These are phyloP conservation scores for Solanum bulbocastanum DNA, from an alignment of 257 asterid species.

Conservation along the genomic window DNA sequence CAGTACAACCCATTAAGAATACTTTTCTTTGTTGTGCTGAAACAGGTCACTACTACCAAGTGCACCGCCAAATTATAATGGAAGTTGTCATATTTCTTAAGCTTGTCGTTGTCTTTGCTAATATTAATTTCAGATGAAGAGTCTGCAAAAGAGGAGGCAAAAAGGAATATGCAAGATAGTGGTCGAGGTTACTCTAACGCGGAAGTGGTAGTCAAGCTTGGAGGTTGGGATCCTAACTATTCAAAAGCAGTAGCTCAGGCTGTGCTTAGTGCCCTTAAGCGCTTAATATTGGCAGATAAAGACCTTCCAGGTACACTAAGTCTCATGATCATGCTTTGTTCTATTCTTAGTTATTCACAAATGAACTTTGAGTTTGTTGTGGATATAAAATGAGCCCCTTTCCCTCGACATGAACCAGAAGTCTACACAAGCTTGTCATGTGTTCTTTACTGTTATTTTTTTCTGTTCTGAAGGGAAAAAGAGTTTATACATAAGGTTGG, in stretches of 20 bases:
- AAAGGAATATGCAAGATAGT: constrained; percentile 37
- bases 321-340: not conserved
- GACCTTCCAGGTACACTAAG: constrained; percentile 55
- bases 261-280: constrained; percentile 75
- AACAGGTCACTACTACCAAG: not conserved
- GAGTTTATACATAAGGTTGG: constrained; percentile 70
- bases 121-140: constrained; percentile 48
- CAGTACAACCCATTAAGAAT: not conserved
- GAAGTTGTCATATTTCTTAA: not conserved
- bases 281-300: constrained; percentile 59
- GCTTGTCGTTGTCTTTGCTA: not conserved
- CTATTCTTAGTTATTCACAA: not conserved
- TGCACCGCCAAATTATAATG: not conserved
- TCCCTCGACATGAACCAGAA: not conserved
- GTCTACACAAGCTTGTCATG: not conserved
- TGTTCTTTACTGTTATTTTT: not conserved
- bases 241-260: constrained; percentile 75
- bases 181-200: constrained; percentile 57
- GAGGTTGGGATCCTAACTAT: constrained; percentile 67
- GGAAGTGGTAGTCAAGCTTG: constrained; percentile 69
- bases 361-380: not conserved
- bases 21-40: not conserved
- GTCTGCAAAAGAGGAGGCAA: constrained; percentile 71
- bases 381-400: not conserved
- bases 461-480: constrained; percentile 41